Percentiles rank a stretch among this genome's conserved stretches.
These are phyloP conservation scores for Boletus vinaceobasis DNA, from an alignment of 768 basidiomycete species.

Conservation along the genomic window DNA sequence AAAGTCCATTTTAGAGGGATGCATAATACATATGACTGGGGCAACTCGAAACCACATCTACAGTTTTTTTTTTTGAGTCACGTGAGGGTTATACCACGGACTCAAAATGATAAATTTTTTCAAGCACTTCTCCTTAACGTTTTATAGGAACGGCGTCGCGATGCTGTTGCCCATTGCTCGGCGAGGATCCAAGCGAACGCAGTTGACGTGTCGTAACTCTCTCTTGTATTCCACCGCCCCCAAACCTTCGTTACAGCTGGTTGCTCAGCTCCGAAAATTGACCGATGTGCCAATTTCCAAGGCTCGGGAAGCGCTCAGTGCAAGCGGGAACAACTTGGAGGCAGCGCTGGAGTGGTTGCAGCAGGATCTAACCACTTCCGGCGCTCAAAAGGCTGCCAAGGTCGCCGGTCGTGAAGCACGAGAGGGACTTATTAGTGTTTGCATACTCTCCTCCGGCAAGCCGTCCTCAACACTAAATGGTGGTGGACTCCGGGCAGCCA, in stretches of 20 bases:
- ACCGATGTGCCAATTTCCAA: constrained; percentile 81
- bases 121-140: background rate
- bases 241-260: constrained; percentile 70
- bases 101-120: background rate
- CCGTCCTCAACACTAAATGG: constrained; percentile 35
- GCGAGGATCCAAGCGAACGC: constrained; percentile 1
- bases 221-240: constrained; percentile 50
- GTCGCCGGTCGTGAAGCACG: constrained; percentile 68
- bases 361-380: constrained; percentile 65
- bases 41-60: background rate
- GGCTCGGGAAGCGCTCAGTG: constrained; percentile 82
- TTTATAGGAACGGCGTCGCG: background rate
- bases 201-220: background rate
- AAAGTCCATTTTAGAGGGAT: constrained; percentile 24
- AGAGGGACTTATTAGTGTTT: constrained; percentile 79
- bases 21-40: background rate
- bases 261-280: constrained; percentile 81
- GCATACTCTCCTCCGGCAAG: constrained; percentile 63
- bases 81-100: constrained; percentile 10
- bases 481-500: constrained; percentile 66
- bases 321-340: constrained; percentile 69
- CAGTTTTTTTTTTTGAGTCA: constrained; percentile 9
- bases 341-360: constrained; percentile 79
- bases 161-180: constrained; percentile 18
- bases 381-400: constrained; percentile 80